Conservation (phyloP, 768 basidiomycete species). For the Mycena haematopus region DNA sequence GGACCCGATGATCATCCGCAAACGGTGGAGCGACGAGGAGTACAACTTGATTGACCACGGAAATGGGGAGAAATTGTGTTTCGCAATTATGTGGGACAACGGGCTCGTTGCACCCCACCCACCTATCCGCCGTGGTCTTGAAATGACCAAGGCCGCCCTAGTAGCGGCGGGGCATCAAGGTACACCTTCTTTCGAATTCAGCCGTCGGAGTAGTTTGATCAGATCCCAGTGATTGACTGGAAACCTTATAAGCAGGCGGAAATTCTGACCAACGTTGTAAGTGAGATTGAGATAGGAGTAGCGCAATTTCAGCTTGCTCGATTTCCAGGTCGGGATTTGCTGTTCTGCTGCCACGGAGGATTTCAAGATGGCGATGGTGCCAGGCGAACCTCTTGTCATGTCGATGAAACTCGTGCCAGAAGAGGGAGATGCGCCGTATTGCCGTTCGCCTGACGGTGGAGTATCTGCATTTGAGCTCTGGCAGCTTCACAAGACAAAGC, state of each 20-base stretch:
- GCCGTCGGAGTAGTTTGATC: not conserved
- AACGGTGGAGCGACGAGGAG: slow-evolving; percentile 65
- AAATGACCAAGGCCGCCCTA: slow-evolving; percentile 61
- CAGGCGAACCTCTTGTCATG: slow-evolving; percentile 62
- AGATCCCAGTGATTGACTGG: slow-evolving; percentile 70
- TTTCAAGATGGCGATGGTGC: slow-evolving; percentile 41
- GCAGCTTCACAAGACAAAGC: slow-evolving; percentile 64
- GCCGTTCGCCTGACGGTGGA: slow-evolving; percentile 33
- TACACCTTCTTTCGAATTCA: slow-evolving; percentile 33
- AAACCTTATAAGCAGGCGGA: slow-evolving; percentile 58
- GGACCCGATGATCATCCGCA: slow-evolving; percentile 65
- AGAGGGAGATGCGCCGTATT: slow-evolving; percentile 23
- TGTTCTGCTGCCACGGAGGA: slow-evolving; percentile 57
- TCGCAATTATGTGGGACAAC: slow-evolving; percentile 73
- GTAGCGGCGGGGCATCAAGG: slow-evolving; percentile 69
- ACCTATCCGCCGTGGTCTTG: slow-evolving; percentile 66
- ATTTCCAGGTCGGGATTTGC: slow-evolving; percentile 48
- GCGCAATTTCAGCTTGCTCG: not conserved
- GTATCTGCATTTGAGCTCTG: slow-evolving; percentile 67
- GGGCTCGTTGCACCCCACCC: slow-evolving; percentile 66
- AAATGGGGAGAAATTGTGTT: slow-evolving; percentile 55
- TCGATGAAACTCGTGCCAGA: slow-evolving; percentile 49
- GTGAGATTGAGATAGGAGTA: slow-evolving; percentile 21
- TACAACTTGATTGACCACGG: slow-evolving; percentile 67
- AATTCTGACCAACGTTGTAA: slow-evolving; percentile 49